Conservation (phyloP, 257 asterid genomes). For the Solanum habrochaites region DNA sequence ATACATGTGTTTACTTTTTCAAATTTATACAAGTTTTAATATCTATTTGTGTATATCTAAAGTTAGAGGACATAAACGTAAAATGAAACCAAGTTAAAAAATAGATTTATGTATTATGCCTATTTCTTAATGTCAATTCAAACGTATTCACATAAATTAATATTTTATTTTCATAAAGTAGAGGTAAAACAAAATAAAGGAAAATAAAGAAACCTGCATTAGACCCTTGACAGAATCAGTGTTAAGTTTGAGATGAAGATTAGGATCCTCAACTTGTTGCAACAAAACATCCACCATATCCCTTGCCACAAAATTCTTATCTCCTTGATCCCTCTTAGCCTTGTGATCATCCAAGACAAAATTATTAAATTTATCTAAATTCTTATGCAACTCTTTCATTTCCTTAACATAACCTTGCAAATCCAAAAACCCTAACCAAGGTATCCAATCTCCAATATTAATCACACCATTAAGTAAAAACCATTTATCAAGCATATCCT, state of each 20-base stretch:
- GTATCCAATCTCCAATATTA: constrained; percentile 41
- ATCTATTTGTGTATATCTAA: no score
- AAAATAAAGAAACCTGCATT: constrained; percentile 7
- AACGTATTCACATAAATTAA: no score
- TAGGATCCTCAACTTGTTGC: constrained; percentile 17
- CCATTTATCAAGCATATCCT: constrained; percentile 21
- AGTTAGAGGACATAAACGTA: no score
- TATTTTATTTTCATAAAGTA: no score
- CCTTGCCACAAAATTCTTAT: not conserved
- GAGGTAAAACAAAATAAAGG: not conserved
- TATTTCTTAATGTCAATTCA: no score
- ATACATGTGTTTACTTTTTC: no score
- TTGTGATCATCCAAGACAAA: constrained; percentile 25
- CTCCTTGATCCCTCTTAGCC: not conserved
- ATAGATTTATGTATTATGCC: no score
- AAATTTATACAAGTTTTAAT: no score
- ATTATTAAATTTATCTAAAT: constrained; percentile 17
- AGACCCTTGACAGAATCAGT: constrained; percentile 22
- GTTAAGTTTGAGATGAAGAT: constrained; percentile 20
- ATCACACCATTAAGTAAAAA: constrained; percentile 16
- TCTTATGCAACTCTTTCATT: constrained; percentile 24
- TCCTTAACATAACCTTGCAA: constrained; percentile 27
- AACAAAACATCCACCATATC: constrained; percentile 17
- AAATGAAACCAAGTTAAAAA: no score
- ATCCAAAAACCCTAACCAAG: constrained; percentile 12